A percentile compares a stretch with the other conserved stretches of the same genome.
These are phyloP conservation scores for Cercospora janseana DNA, from an alignment of 2,329 filamentous ascomycete species.

Conservation along the genomic window DNA sequence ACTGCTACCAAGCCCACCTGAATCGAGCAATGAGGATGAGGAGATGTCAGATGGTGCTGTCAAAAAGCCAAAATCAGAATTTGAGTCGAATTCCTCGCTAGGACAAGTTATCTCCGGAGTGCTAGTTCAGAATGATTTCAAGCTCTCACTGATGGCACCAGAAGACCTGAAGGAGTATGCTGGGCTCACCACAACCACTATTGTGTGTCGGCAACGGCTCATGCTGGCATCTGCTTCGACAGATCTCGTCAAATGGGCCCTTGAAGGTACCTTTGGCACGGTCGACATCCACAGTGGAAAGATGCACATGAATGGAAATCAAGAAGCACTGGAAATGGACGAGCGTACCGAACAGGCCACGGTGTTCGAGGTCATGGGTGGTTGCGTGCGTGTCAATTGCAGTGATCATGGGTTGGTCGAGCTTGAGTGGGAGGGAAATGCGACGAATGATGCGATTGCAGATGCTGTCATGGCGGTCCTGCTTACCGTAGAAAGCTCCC, in stretches of 20 bases:
- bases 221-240: slow-evolving; percentile 84
- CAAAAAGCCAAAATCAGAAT: slow-evolving; percentile 41
- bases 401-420: slow-evolving; percentile 69
- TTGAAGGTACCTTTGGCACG: slow-evolving; percentile 89
- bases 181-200: slow-evolving; percentile 91
- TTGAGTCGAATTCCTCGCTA: slow-evolving; percentile 44
- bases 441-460: slow-evolving; percentile 96
- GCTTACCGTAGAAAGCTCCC: slow-evolving; percentile 87
- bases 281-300: slow-evolving; percentile 50
- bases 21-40: slow-evolving; percentile 47
- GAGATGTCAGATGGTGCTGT: slow-evolving; percentile 31
- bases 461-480: slow-evolving; percentile 93
- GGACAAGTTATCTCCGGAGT: slow-evolving; percentile 76
- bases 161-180: slow-evolving; percentile 95
- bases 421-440: slow-evolving; percentile 95
- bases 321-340: slow-evolving; percentile 65
- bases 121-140: slow-evolving; percentile 95
- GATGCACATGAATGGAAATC: slow-evolving; percentile 26
- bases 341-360: slow-evolving; percentile 52
- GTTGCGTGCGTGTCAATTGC: slow-evolving; percentile 71
- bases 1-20: slow-evolving; percentile 34
- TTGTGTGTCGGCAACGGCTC: slow-evolving; percentile 87
- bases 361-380: slow-evolving; percentile 76
- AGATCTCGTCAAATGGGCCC: slow-evolving; percentile 87
- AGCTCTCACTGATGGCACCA: slow-evolving; percentile 92